These are phyloP conservation scores for Alternaria conjuncta DNA, from an alignment of 2,329 filamentous ascomycete species.

Conservation along the genomic window DNA sequence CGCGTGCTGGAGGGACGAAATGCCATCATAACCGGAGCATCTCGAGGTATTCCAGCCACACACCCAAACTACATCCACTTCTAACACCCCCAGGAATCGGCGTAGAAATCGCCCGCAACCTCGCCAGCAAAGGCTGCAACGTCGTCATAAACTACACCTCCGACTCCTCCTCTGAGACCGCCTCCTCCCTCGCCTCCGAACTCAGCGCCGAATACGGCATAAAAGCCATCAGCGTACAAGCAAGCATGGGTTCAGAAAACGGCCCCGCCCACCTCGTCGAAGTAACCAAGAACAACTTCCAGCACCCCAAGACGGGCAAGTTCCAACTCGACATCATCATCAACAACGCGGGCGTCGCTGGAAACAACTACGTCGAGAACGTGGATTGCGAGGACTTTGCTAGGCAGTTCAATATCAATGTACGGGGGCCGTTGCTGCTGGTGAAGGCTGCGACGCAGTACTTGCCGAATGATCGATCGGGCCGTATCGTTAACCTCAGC, in stretches of 20 bases:
- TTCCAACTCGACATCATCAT: slow-evolving; percentile 82
- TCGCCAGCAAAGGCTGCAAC: slow-evolving; percentile 74
- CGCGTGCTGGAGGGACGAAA: slow-evolving; percentile 71
- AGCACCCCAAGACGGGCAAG: slow-evolving; percentile 57
- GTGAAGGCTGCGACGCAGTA: slow-evolving; percentile 74
- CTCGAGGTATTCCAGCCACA: slow-evolving; percentile 64
- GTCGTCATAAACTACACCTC: slow-evolving; percentile 76
- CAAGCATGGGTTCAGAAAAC: slow-evolving; percentile 70
- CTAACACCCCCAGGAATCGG: slow-evolving; percentile 69
- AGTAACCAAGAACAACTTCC: slow-evolving; percentile 65
- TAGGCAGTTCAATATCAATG: slow-evolving; percentile 78
- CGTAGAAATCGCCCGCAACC: slow-evolving; percentile 68
- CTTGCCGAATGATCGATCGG: slow-evolving; percentile 71
- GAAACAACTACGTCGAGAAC: slow-evolving; percentile 70
- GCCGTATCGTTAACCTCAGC: slow-evolving; percentile 68
- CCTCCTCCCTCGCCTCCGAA: slow-evolving; percentile 61
- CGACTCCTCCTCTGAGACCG: slow-evolving; percentile 61
- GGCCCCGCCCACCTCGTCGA: slow-evolving; percentile 67
- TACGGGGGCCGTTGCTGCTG: slow-evolving; percentile 79
- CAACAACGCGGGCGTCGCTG: slow-evolving; percentile 79
- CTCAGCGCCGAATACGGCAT: slow-evolving; percentile 66
- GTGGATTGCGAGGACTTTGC: slow-evolving; percentile 71
- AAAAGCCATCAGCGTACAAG: slow-evolving; percentile 68
- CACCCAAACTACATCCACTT: not conserved
- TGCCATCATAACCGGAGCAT: slow-evolving; percentile 79